phyloP scores from a whole-genome alignment of 129 eudicot genomes.

The Flaveria robusta region DNA sequence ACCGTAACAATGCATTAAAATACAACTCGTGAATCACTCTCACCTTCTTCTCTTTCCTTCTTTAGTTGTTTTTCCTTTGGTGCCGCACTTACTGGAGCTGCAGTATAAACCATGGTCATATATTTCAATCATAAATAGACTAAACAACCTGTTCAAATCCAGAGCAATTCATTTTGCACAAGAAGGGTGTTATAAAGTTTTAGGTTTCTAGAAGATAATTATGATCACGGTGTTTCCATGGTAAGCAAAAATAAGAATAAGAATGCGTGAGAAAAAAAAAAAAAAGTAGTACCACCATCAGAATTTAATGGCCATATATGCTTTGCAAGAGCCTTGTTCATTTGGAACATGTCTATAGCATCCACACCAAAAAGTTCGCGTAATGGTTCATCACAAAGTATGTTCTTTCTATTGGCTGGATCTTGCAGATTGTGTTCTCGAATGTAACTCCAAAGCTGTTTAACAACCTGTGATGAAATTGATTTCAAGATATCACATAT shows the following conservation, averaged over 20 bases:
- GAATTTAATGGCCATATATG: slow-evolving; percentile 84
- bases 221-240: neutral
- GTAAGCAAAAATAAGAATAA: neutral
- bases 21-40: neutral
- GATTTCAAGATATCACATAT: neutral
- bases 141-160: neutral
- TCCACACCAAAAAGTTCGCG: slow-evolving; percentile 71
- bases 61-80: slow-evolving; percentile 62
- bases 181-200: neutral
- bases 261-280: neutral
- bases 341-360: slow-evolving; percentile 75
- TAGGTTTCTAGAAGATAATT: slow-evolving; percentile 1
- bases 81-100: slow-evolving; percentile 51
- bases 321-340: slow-evolving; percentile 81
- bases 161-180: neutral
- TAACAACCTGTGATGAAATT: slow-evolving; percentile 61
- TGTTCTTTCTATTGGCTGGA: slow-evolving; percentile 65
- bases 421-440: slow-evolving; percentile 74
- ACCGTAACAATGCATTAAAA: neutral
- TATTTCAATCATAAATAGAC: slow-evolving; percentile 11
- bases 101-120: slow-evolving; percentile 27
- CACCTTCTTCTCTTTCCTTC: slow-evolving; percentile 74
- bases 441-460: slow-evolving; percentile 81
- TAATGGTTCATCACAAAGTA: slow-evolving; percentile 70
- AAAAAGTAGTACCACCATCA: slow-evolving; percentile 48